A percentile compares a stretch with the other conserved stretches of the same genome.
phyloP scores from a whole-genome alignment of 2,329 filamentous ascomycete genomes.

The Fusarium sp. region DNA sequence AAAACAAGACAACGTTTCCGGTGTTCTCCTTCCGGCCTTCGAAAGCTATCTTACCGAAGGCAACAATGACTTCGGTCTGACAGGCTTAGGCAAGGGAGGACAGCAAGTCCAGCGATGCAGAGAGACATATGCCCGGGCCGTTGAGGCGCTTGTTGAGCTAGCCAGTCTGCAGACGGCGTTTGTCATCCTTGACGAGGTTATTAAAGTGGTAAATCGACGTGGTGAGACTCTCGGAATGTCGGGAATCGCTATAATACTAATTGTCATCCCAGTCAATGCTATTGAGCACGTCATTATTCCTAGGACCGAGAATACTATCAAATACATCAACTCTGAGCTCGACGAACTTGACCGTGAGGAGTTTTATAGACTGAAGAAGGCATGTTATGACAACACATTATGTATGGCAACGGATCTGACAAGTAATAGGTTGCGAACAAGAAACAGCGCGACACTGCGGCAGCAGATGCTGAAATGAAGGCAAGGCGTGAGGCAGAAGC shows the following conservation, averaged over 20 bases:
- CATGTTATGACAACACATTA: slow-evolving; percentile 9
- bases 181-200: slow-evolving; percentile 97
- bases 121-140: slow-evolving; percentile 94
- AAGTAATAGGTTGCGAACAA: slow-evolving; percentile 74
- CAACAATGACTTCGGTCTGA: slow-evolving; percentile 95
- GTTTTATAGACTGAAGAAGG: slow-evolving; percentile 96
- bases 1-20: slow-evolving; percentile 98
- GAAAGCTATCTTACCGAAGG: slow-evolving; percentile 91
- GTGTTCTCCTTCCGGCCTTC: slow-evolving; percentile 92
- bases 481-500: slow-evolving; percentile 70
- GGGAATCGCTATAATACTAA: background rate
- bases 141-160: slow-evolving; percentile 94
- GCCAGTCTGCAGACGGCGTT: slow-evolving; percentile 97
- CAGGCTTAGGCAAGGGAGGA: slow-evolving; percentile 93
- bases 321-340: slow-evolving; percentile 98
- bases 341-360: slow-evolving; percentile 98
- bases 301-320: slow-evolving; percentile 99
- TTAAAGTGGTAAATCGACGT: slow-evolving; percentile 98
- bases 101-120: slow-evolving; percentile 95
- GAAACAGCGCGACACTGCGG: slow-evolving; percentile 81
- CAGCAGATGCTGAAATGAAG: slow-evolving; percentile 79
- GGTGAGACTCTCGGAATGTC: slow-evolving; percentile 58
- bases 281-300: slow-evolving; percentile 98
- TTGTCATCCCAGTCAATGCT: slow-evolving; percentile 76
- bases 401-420: slow-evolving; percentile 9